Evolutionary conservation across 2,329 filamentous ascomycete genomes (phyloP).

Genomic region (Scortechinia acanthostroma): DNA sequence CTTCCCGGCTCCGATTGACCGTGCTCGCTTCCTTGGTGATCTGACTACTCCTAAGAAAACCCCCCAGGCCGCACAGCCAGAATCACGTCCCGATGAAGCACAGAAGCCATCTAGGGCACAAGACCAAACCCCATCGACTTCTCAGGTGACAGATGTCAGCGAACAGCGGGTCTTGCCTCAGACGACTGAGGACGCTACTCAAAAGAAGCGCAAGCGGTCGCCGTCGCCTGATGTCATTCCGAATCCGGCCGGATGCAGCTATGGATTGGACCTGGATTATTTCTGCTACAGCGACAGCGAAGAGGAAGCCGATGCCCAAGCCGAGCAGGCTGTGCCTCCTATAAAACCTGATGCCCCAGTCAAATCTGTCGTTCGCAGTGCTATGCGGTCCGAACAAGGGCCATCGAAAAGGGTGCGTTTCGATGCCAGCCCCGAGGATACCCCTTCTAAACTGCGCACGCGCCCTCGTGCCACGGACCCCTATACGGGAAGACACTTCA

Average conservation of each 20-base stretch:
- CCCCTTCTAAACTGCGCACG: conserved; percentile 17
- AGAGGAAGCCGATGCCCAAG: conserved; percentile 10
- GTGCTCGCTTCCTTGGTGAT: conserved; percentile 11
- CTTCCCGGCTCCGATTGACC: conserved; percentile 14
- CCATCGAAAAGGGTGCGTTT: conserved; percentile 19
- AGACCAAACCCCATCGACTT: no score
- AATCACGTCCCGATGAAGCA: no score
- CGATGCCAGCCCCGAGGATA: conserved; percentile 19
- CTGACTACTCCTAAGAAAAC: no score
- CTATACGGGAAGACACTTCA: conserved; percentile 11
- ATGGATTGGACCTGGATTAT: conserved; percentile 26
- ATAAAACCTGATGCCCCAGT: background rate
- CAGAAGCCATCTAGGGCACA: no score
- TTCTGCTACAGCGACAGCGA: conserved; percentile 22
- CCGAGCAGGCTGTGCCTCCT: conserved; percentile 1
- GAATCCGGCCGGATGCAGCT: conserved; percentile 26
- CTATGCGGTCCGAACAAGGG: conserved; percentile 6
- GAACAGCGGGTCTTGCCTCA: conserved; percentile 1
- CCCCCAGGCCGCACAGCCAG: no score
- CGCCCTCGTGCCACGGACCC: conserved; percentile 13
- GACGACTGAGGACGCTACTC: conserved; percentile 4
- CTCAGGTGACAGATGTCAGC: no score
- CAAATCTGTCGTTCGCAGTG: conserved; percentile 5
- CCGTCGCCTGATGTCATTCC: conserved; percentile 26
- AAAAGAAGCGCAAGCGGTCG: conserved; percentile 25